These are phyloP conservation scores for Talaromyces wortmannii DNA, from an alignment of 495 filamentous ascomycete genomes.

Conservation along the genomic window DNA sequence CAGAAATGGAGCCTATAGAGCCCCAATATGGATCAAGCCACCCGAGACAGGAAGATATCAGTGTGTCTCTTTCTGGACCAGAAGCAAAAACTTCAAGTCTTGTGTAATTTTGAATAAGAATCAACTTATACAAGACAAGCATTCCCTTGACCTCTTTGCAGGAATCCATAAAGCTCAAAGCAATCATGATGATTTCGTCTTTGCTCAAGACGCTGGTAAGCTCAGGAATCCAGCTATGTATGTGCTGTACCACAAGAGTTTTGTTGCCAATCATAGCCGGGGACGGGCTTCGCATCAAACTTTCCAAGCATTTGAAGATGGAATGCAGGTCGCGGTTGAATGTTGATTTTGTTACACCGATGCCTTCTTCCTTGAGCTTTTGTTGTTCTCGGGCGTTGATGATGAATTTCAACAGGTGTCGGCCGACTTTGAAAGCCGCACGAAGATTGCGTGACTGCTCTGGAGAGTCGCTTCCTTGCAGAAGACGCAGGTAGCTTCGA, in stretches of 20 bases:
- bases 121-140: constrained; percentile 87
- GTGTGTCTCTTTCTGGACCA: constrained; percentile 60
- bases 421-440: constrained; percentile 90
- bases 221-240: constrained; percentile 93
- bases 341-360: constrained; percentile 76
- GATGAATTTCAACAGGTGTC: constrained; percentile 91
- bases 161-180: constrained; percentile 88
- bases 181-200: constrained; percentile 84
- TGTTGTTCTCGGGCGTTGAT: constrained; percentile 83
- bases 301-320: constrained; percentile 85
- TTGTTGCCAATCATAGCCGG: constrained; percentile 88
- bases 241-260: constrained; percentile 91
- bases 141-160: constrained; percentile 85
- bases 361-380: constrained; percentile 78
- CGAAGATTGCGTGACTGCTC: constrained; percentile 78
- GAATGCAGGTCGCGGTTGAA: constrained; percentile 79
- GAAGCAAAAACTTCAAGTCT: constrained; percentile 71
- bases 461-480: constrained; percentile 70
- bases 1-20: constrained; percentile 58
- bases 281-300: constrained; percentile 78
- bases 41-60: constrained; percentile 74
- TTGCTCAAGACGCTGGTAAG: constrained; percentile 66
- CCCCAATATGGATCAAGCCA: constrained; percentile 98
- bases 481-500: constrained; percentile 72
- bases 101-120: constrained; percentile 86